Conservation (phyloP, 257 asterid genomes). For the Gynochthodes officinalis region DNA sequence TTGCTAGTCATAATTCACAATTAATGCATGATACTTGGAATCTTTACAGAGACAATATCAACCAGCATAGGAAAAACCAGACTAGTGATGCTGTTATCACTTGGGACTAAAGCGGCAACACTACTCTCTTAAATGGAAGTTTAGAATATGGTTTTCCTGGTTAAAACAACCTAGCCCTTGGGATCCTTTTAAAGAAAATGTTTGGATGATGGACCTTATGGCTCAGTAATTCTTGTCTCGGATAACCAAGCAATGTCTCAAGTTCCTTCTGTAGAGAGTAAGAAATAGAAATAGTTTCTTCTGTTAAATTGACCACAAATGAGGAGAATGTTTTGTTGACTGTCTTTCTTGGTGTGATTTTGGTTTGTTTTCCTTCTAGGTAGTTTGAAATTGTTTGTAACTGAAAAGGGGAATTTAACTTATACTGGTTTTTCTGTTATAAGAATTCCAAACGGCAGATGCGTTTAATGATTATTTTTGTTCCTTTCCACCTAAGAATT, state of each 20-base stretch:
- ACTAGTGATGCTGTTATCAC: neutral
- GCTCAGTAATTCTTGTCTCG: neutral
- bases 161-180: neutral
- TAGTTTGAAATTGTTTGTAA: neutral
- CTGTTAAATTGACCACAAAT: neutral
- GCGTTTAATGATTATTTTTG: neutral
- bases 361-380: neutral
- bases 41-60: neutral
- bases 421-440: neutral
- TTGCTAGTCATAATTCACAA: neutral
- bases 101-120: neutral
- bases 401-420: neutral
- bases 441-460: neutral
- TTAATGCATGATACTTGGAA: neutral
- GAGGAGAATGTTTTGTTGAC: neutral
- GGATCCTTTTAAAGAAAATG: neutral
- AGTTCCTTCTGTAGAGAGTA: slow-evolving; percentile 1
- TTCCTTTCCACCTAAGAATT: neutral
- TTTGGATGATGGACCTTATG: neutral
- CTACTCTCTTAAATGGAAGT: neutral
- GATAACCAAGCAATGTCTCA: neutral
- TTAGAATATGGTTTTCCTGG: neutral
- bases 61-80: neutral
- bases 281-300: neutral
- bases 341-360: neutral